Conservation (phyloP, 345 rosid species). For the Erodium maritimum region DNA sequence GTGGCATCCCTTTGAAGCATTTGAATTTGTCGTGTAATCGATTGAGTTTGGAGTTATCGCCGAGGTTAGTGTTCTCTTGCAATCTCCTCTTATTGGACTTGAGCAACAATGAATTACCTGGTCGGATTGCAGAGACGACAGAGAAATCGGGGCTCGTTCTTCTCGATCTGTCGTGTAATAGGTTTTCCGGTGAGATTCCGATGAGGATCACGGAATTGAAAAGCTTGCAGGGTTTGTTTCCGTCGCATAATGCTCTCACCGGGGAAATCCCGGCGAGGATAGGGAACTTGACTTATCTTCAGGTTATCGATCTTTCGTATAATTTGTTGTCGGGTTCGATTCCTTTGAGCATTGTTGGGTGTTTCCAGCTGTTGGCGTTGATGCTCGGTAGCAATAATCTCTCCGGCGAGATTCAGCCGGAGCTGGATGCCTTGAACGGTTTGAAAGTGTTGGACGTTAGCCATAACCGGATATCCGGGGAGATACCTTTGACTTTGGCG, state of each 20-base stretch:
- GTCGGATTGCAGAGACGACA: constrained; percentile 50
- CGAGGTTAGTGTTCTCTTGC: constrained; percentile 53
- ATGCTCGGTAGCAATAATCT: constrained; percentile 65
- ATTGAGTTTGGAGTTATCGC: constrained; percentile 56
- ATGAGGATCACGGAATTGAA: constrained; percentile 63
- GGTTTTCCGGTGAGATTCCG: constrained; percentile 63
- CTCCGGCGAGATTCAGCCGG: constrained; percentile 76
- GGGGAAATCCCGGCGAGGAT: constrained; percentile 76
- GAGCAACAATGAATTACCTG: constrained; percentile 63
- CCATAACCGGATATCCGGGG: constrained; percentile 69
- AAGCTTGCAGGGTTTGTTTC: constrained; percentile 70
- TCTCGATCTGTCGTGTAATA: constrained; percentile 72
- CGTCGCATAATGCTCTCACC: constrained; percentile 62
- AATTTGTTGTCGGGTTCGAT: constrained; percentile 65
- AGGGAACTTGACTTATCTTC: constrained; percentile 82
- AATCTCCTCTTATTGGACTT: constrained; percentile 70
- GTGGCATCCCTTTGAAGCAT: constrained; percentile 72
- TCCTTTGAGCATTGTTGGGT: constrained; percentile 73
- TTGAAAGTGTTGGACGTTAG: constrained; percentile 71
- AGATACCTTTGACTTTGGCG: constrained; percentile 79
- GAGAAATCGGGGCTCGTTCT: constrained; percentile 65
- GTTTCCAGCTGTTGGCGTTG: constrained; percentile 76
- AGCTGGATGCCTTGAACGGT: constrained; percentile 80
- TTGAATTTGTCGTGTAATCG: constrained; percentile 62
- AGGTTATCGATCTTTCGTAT: constrained; percentile 69